phyloP scores from a whole-genome alignment of 257 asterid genomes.

The Primulina huaijiensis region DNA sequence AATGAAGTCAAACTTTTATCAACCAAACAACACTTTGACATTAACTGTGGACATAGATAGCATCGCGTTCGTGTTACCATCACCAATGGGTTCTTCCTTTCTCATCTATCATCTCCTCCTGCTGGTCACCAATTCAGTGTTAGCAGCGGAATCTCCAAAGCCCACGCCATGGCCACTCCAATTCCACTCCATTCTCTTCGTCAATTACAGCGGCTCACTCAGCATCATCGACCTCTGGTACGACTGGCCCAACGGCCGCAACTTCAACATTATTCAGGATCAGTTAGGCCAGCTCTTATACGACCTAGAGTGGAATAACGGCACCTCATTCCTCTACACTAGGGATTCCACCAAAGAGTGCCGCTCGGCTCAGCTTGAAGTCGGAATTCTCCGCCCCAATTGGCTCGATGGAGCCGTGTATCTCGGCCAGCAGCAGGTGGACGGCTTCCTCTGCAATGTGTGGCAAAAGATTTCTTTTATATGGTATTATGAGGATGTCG shows the following conservation, averaged over 20 bases:
- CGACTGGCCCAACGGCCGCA: conserved; percentile 88
- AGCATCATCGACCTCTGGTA: conserved; percentile 75
- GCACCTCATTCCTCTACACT: conserved; percentile 50
- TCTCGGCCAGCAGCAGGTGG: conserved; percentile 52
- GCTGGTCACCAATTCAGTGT: conserved; percentile 5
- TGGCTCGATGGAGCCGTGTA: conserved; percentile 82
- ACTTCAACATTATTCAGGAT: conserved; percentile 67
- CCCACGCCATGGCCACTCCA: conserved; percentile 79
- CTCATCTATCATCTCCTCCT: conserved; percentile 9
- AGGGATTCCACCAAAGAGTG: conserved; percentile 43
- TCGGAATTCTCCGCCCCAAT: conserved; percentile 73
- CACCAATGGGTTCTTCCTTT: conserved; percentile 17
- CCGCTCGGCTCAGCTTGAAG: conserved; percentile 43
- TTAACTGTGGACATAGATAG: too few species aligned
- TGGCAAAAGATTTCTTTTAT: conserved; percentile 69
- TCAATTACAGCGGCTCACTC: conserved; percentile 54
- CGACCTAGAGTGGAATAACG: conserved; percentile 73
- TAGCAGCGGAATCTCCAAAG: conserved; percentile 32
- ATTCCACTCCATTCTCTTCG: conserved; percentile 68
- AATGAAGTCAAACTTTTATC: too few species aligned
- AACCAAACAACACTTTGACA: too few species aligned
- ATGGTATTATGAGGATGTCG: conserved; percentile 73
- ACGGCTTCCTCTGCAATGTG: conserved; percentile 73
- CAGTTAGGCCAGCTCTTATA: conserved; percentile 56
- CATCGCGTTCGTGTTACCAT: too few species aligned